Percentiles rank a stretch among this genome's conserved stretches.
These are phyloP conservation scores for Cytidiella melzeri DNA, from an alignment of 768 basidiomycete genomes.

Conservation along the genomic window DNA sequence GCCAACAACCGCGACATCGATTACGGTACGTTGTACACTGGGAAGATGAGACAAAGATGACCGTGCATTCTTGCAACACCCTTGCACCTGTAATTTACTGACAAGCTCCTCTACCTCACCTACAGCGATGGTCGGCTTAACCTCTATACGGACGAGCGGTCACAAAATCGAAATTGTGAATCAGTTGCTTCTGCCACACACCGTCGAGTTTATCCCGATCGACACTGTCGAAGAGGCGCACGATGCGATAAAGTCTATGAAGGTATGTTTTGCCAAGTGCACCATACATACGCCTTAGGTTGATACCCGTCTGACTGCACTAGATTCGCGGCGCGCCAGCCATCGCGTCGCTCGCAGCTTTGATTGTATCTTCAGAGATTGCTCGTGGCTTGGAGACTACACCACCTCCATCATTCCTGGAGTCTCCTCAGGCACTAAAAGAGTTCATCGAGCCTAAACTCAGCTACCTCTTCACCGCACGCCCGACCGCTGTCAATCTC, in stretches of 20 bases:
- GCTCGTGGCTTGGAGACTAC: constrained; percentile 42
- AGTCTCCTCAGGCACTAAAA: constrained; percentile 45
- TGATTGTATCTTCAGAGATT: constrained; percentile 66
- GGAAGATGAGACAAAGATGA: no score
- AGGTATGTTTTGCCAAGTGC: constrained; percentile 46
- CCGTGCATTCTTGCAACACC: no score
- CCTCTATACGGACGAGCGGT: constrained; percentile 39
- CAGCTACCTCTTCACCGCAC: constrained; percentile 72
- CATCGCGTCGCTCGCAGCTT: constrained; percentile 86
- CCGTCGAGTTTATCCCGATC: constrained; percentile 57
- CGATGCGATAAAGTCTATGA: constrained; percentile 95
- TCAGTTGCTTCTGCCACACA: constrained; percentile 81
- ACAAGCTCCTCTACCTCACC: no score
- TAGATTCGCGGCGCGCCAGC: constrained; percentile 91
- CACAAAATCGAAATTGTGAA: constrained; percentile 79
- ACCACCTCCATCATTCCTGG: constrained; percentile 48
- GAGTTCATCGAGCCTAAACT: constrained; percentile 53
- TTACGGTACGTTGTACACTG: no score
- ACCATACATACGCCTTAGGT: no score
- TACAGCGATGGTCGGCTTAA: constrained; percentile 13
- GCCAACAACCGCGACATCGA: no score
- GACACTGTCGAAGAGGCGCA: constrained; percentile 77
- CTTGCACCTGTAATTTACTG: no score
- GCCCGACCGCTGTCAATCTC: constrained; percentile 97
- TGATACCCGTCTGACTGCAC: no score